phyloP scores from a whole-genome alignment of 768 basidiomycete species.

The Leccinum boreale region DNA sequence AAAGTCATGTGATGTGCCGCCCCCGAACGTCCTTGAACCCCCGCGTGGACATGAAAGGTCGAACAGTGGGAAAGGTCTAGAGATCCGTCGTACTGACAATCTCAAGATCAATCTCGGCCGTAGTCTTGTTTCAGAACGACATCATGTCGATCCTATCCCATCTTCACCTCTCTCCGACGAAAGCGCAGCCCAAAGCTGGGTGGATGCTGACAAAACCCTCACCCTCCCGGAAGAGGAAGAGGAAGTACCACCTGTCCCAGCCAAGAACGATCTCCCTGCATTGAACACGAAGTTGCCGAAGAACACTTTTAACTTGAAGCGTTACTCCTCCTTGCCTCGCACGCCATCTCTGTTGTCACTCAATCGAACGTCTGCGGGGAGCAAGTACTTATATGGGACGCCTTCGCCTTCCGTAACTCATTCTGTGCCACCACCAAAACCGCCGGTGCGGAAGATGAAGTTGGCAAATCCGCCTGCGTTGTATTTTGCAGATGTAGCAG shows the following conservation, averaged over 20 bases:
- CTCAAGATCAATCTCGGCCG: slow-evolving; percentile 1
- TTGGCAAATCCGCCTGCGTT: slow-evolving; percentile 61
- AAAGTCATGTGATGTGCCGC: slow-evolving; percentile 30
- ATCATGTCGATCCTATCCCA: slow-evolving; percentile 1
- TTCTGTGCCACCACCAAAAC: slow-evolving; percentile 24
- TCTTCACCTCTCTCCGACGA: slow-evolving; percentile 23
- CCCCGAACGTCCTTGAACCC: slow-evolving; percentile 40
- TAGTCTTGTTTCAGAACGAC: slow-evolving; percentile 14
- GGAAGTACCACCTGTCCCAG: slow-evolving; percentile 29
- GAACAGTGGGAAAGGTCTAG: slow-evolving; percentile 24
- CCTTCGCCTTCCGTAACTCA: slow-evolving; percentile 33
- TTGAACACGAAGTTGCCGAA: slow-evolving; percentile 25
- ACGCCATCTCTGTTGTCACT: slow-evolving; percentile 59
- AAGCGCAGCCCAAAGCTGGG: slow-evolving; percentile 12
- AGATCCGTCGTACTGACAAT: slow-evolving; percentile 30
- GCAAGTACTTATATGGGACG: slow-evolving; percentile 23
- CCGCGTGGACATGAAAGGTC: slow-evolving; percentile 34
- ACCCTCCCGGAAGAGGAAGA: slow-evolving; percentile 9
- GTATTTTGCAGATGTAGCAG: slow-evolving; percentile 62
- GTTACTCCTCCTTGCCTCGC: slow-evolving; percentile 58
- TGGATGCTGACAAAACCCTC: slow-evolving; percentile 18
- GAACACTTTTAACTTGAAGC: slow-evolving; percentile 35
- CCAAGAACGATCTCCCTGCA: slow-evolving; percentile 22
- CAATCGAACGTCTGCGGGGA: slow-evolving; percentile 19
- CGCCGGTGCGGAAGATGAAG: slow-evolving; percentile 31